Percentiles rank a stretch among this genome's conserved stretches.
Conservation (phyloP, 495 filamentous ascomycete species). For the Aspergillus ostianus region DNA sequence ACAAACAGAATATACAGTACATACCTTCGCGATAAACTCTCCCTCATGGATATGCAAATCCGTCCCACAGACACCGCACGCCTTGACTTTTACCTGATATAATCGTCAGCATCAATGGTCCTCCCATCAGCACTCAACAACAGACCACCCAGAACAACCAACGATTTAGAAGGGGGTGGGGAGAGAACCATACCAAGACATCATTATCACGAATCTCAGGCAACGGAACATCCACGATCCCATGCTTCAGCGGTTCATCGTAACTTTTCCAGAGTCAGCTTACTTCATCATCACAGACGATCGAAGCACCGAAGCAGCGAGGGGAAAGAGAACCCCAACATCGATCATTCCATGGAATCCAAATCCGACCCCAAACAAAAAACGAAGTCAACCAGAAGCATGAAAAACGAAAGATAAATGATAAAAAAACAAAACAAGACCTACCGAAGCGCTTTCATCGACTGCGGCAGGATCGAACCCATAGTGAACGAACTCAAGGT, state of each 20-base stretch:
- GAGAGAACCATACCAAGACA: conserved; percentile 44
- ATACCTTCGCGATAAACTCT: conserved; percentile 59
- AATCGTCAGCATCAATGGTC: neutral
- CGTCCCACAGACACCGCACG: conserved; percentile 69
- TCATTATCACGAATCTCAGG: conserved; percentile 59
- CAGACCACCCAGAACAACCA: neutral
- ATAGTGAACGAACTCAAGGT: conserved; percentile 20
- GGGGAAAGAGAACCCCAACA: conserved; percentile 1
- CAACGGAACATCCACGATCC: conserved; percentile 58
- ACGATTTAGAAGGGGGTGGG: neutral
- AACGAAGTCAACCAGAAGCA: neutral
- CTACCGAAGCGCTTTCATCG: conserved; percentile 62
- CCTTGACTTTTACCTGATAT: conserved; percentile 52
- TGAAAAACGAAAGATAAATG: neutral
- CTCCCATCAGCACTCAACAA: neutral
- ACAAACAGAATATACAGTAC: conserved; percentile 4
- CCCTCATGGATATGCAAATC: conserved; percentile 67
- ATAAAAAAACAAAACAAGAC: conserved; percentile 17
- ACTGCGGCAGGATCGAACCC: conserved; percentile 42
- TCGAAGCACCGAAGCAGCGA: neutral
- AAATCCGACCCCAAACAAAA: neutral
- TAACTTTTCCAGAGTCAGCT: conserved; percentile 29
- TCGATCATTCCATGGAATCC: no score
- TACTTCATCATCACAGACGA: neutral
- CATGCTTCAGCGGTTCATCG: conserved; percentile 58